These are phyloP conservation scores for Pseudogymnoascus sp. DNA, from an alignment of 2,329 filamentous ascomycete genomes.

Conservation along the genomic window DNA sequence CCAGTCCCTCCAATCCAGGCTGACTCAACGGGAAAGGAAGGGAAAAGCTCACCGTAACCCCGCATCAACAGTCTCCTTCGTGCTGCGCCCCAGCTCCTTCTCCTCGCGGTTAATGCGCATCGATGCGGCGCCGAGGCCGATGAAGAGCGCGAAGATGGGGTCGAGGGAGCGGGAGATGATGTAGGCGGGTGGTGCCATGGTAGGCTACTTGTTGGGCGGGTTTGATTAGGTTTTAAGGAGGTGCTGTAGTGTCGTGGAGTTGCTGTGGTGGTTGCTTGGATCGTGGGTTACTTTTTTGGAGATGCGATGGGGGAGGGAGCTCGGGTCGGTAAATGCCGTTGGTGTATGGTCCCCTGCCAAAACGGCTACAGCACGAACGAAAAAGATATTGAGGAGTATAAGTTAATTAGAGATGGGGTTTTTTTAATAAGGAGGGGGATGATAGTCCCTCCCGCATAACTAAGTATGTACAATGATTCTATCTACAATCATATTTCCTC, in stretches of 20 bases:
- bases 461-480: conserved; percentile 6
- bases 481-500: conserved; percentile 7
- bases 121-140: conserved; percentile 43
- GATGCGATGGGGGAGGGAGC: background rate
- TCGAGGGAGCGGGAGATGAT: conserved; percentile 38
- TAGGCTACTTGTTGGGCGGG: background rate
- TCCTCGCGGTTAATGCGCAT: conserved; percentile 47
- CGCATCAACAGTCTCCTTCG: conserved; percentile 24
- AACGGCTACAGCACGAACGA: background rate
- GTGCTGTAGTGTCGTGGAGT: conserved; percentile 1
- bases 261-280: conserved; percentile 3
- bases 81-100: conserved; percentile 30
- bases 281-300: background rate
- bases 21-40: background rate
- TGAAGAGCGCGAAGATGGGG: conserved; percentile 44
- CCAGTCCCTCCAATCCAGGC: background rate
- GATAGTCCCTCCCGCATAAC: conserved; percentile 2
- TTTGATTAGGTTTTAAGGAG: background rate
- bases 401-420: background rate
- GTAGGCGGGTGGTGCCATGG: conserved; percentile 25
- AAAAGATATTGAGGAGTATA: background rate
- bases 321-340: background rate
- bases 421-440: background rate
- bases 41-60: conserved; percentile 25
- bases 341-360: background rate